phyloP scores from a whole-genome alignment of 202 grass and related monocot genomes.

The Alloteropsis angusta region DNA sequence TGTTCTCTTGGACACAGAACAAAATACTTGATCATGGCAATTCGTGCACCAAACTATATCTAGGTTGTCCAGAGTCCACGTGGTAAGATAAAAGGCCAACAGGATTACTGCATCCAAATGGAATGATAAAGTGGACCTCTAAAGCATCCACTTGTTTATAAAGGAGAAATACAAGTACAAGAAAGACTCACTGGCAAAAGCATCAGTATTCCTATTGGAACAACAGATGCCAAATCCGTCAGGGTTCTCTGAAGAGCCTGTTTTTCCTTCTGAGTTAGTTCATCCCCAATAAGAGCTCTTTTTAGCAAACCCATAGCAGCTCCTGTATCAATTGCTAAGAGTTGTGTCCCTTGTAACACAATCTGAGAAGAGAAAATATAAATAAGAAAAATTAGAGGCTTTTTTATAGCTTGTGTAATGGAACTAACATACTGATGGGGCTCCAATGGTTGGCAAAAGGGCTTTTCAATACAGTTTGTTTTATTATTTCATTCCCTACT shows the following conservation, averaged over 20 bases:
- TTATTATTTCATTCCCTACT: background rate
- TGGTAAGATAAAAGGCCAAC: background rate
- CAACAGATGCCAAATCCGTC: constrained; percentile 93
- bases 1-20: constrained; percentile 4
- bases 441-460: background rate
- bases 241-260: constrained; percentile 97
- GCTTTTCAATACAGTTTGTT: background rate
- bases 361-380: constrained; percentile 32
- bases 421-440: background rate
- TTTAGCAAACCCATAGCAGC: constrained; percentile 70
- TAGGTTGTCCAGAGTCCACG: background rate
- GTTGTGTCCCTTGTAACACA: constrained; percentile 89
- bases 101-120: constrained; percentile 7
- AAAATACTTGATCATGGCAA: constrained; percentile 12
- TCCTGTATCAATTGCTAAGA: constrained; percentile 84
- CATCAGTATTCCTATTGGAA: constrained; percentile 99
- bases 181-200: constrained; percentile 85
- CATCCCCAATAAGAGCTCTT: constrained; percentile 93
- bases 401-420: background rate
- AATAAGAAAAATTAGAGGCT: background rate
- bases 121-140: constrained; percentile 9
- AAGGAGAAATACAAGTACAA: background rate
- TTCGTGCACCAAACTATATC: background rate
- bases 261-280: constrained; percentile 94
- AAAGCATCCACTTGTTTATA: background rate